Base-by-base conservation (phyloP, 1,284 basidiomycete species). In the Ganoderma multipileum region DNA sequence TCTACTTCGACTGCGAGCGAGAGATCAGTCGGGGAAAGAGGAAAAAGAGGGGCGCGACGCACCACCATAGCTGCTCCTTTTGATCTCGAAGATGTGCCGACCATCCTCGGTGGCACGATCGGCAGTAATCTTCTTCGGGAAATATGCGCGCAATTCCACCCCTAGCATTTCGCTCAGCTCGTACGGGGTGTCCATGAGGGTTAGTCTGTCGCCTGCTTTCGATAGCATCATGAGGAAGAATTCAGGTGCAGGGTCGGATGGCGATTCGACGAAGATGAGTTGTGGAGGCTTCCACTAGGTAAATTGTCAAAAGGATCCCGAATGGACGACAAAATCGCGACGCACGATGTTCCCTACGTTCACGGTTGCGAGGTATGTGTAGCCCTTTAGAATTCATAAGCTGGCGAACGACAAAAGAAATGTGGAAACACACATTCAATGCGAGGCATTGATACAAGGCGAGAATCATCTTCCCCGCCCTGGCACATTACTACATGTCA, bases 221-320 rank as follows among this genome's bases (percentile, higher is more conserved):
- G 88, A 88, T 74, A 92, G 84, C 74, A 84, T 86, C 30, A 87
- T 87, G 20, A 89, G 77, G 74, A 93, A 91, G 77, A 92, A 90
- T 60, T 84, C 80, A 0, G 86, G 81, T 11, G 73, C 71, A 42
- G 54, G 65, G 44, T 90, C 89, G 11, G 83, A 80, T 30, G 79
- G 76, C 14, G 81, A 81, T 41, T 85, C 83, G 71, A 88, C 73
- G 72, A 83, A 93, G 61, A 93, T 81, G 30, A 92, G 83, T 23
- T 88, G 87, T 47, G 90, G 88, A 41, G 85, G 80, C 84, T 90
- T 73, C 28, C 74, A 72, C 78, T 80, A 8, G 8, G 12, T n/a
- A 44, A 28, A 47, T 65, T 26, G 67, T 41, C 14, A 36, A 39
- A 36, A 52, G n/a, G 55, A n/a, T 26, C 16, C 26, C 26, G 23